These are phyloP conservation scores for Leucocoprinus leucothites DNA, from an alignment of 768 basidiomycete genomes.

Conservation along the genomic window DNA sequence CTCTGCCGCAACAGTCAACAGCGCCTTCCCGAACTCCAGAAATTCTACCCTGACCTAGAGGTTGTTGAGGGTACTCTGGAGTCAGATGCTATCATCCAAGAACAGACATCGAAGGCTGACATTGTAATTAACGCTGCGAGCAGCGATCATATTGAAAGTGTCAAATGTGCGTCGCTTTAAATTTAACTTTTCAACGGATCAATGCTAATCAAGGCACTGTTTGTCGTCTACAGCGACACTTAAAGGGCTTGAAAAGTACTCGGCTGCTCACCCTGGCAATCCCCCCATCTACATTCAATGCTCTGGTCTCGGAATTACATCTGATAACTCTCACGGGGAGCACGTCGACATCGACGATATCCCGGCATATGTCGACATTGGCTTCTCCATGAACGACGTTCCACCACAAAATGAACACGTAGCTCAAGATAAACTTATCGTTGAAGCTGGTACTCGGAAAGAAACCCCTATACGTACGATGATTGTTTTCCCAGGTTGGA, in stretches of 20 bases:
- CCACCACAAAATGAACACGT: constrained; percentile 20
- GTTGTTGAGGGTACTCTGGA: constrained; percentile 4
- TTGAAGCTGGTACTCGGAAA: constrained; percentile 36
- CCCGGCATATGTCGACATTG: constrained; percentile 34
- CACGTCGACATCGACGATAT: constrained; percentile 23
- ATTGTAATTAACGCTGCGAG: constrained; percentile 4
- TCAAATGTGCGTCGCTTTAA: not conserved
- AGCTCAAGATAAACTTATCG: constrained; percentile 27
- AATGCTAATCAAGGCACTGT: too few species aligned
- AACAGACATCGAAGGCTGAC: constrained; percentile 4
- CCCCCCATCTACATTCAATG: constrained; percentile 43
- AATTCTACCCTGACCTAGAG: constrained; percentile 1
- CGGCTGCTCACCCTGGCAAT: constrained; percentile 25
- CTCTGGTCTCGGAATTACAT: constrained; percentile 37
- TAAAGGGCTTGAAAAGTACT: constrained; percentile 33
- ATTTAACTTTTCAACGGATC: too few species aligned
- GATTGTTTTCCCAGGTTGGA: constrained; percentile 37
- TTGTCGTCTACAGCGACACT: too few species aligned
- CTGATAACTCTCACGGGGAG: constrained; percentile 39
- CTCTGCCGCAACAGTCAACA: not conserved
- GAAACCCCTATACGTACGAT: constrained; percentile 41
- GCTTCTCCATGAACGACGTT: constrained; percentile 27
- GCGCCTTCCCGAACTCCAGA: not conserved
- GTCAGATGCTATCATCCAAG: constrained; percentile 2
- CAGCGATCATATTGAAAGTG: constrained; percentile 7